Evolutionary conservation across 495 filamentous ascomycete species (phyloP), one percentile per base, ranked within the genome.

Genomic region (Cenococcum geophilum): DNA sequence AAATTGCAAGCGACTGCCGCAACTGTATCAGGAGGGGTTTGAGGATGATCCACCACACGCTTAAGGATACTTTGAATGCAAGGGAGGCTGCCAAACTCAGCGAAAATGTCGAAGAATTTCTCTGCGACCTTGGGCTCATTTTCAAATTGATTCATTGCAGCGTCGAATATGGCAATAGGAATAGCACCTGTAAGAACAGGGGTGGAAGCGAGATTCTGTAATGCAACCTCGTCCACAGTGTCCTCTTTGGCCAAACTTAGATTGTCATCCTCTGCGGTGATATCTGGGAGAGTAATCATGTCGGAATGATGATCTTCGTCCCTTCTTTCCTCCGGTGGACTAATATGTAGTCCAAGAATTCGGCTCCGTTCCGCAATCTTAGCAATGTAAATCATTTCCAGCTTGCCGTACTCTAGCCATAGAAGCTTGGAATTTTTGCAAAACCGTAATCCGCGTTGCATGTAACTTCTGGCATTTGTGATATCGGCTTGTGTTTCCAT

Each of bases 301-400:
- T 80, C 75, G 6, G 73, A 76, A 23, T 77, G 56, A 14, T 58
- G 55, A 5, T 76, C 77, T 34, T 77, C 73, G 12, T 69, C 32
- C 20, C 55, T 71, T 1, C 70, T 71, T n/a, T 71, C 72, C 27
- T 75, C 71, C 71, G 47, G 55, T 20, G 55, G 62, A 43, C 72
- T 37, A 70, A 72, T 75, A 68, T 91, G 87, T 48, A 91, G 78
- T 1, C 83, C 87, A 47, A 92, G 71, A 58, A 91, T 83, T 63
- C 78, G 80, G 77, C 84, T 82, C 74, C 83, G 80, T 68, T 78
- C 79, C 47, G 86, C 83, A 66, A 97, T 83, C 71, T 91, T 90
- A 21, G 82, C 83, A 47, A 97, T 76, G 76, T 92, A 97, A 61
- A 92, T 87, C 83, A 96, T 86, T 76, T 98, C 93, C 74, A 95